Conservation (phyloP, 2,329 filamentous ascomycete genomes). For the Pseudogymnoascus pannorum region DNA sequence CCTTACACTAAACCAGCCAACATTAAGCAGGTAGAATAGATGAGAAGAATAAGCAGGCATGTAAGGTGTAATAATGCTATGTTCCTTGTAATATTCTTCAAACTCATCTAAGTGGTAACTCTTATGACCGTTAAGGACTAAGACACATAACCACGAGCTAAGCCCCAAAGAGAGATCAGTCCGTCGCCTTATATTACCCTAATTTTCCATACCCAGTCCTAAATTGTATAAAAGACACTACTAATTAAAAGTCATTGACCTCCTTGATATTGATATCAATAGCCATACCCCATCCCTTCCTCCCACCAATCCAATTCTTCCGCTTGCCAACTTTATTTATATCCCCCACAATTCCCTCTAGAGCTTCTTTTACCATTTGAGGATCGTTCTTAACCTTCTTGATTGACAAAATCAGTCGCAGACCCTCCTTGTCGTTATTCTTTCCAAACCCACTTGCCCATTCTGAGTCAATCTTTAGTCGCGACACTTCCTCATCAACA, state of each 20-base stretch:
- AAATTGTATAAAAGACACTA: neutral
- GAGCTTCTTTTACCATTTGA: slow-evolving; percentile 34
- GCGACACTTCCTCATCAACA: slow-evolving; percentile 32
- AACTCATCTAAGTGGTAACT: too few species aligned
- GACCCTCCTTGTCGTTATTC: slow-evolving; percentile 32
- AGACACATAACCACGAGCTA: too few species aligned
- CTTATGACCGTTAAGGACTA: too few species aligned
- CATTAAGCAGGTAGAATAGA: too few species aligned
- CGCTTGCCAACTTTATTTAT: slow-evolving; percentile 52
- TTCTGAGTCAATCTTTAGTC: slow-evolving; percentile 34
- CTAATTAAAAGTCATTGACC: slow-evolving; percentile 23
- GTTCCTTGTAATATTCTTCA: too few species aligned
- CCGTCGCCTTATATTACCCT: too few species aligned
- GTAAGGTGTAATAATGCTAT: too few species aligned
- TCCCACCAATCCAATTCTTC: slow-evolving; percentile 43
- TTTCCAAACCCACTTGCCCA: slow-evolving; percentile 38
- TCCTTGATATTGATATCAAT: slow-evolving; percentile 31
- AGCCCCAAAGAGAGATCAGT: too few species aligned
- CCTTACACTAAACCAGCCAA: too few species aligned
- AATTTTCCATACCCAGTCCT: too few species aligned
- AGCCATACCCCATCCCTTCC: slow-evolving; percentile 32
- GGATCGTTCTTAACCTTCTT: slow-evolving; percentile 32
- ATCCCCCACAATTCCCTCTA: slow-evolving; percentile 34
- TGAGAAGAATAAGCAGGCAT: too few species aligned
- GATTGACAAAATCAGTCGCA: slow-evolving; percentile 39